Base-by-base conservation (phyloP, 2,329 filamentous ascomycete genomes). In the Elsinoe batatas region DNA sequence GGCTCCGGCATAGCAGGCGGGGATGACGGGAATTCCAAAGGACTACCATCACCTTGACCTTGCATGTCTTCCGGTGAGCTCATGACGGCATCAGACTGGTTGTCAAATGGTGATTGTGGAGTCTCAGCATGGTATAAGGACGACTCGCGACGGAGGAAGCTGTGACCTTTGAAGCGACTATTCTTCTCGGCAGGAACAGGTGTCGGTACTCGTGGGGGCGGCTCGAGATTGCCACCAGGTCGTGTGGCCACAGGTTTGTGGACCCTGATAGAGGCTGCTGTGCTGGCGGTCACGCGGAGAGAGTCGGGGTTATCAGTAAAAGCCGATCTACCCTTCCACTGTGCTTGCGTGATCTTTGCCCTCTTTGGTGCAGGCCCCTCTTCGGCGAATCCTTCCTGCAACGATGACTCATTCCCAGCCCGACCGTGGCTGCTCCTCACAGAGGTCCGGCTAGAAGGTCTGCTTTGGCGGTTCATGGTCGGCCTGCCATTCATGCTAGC, bases 231-330 rank as follows among this genome's bases (percentile, higher is more conserved):
- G 33, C 73, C 66, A 3, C 69, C 67, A 20, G 78, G 72, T 32
- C 71, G 72, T 44, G 72, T 68, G 17, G 79, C 76, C 56, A 88
- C 78, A 3, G 91, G 91, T 43, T 90, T 81, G 68, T 95, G 87
- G 47, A 84, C 85, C 42, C 91, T 86, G 57, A 97, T 78, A 4
- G 91, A 95, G 40, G 89, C 88, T 43, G 91, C 86, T 13, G 88
- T 95, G 67, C 89, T 95, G 46, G 91, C 91, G 58, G 88, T 85
- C n/a, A 95, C 89, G 49, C 91, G 81, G 22, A 97, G 75, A 49
- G 93, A 89, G 8, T 83, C 80, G 2, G 65, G 64, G 30, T 83
- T 83, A 37, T 81, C 78, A 53, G 85, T 87, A 63, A 96, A 87
- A 18, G 81, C 82, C 59, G 78, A 80, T 61, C 81, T 85, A 51